Conservation (phyloP, 2,329 filamentous ascomycete genomes). For the Diaporthe amygdali region DNA sequence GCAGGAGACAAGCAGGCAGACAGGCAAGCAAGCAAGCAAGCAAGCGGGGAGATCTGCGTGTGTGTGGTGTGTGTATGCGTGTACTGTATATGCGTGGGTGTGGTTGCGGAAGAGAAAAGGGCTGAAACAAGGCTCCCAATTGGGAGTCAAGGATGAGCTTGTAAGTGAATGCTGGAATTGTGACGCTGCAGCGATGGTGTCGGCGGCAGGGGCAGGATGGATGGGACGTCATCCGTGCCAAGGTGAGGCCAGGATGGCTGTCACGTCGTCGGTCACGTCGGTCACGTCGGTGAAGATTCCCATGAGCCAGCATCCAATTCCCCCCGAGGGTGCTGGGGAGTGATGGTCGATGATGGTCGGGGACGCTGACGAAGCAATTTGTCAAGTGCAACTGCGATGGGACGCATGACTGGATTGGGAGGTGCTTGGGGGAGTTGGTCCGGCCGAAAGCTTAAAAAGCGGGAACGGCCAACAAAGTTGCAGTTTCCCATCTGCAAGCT, state of each 20-base stretch:
- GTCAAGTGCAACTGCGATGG: not conserved
- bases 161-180: not conserved
- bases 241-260: not conserved
- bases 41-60: not conserved
- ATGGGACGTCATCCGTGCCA: not conserved
- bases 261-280: too few species aligned
- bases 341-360: not conserved
- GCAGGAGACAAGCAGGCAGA: not conserved
- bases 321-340: not conserved
- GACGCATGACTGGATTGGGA: slow-evolving; percentile 7
- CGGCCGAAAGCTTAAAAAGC: slow-evolving; percentile 22
- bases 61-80: not conserved
- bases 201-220: not conserved
- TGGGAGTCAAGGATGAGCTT: not conserved
- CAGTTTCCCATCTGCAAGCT: not conserved
- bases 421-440: not conserved
- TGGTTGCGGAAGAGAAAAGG: not conserved
- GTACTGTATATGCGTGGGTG: not conserved
- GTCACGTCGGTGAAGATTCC: not conserved
- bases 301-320: not conserved
- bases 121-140: slow-evolving; percentile 6
- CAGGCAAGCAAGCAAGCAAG: not conserved
- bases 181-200: not conserved
- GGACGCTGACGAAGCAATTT: slow-evolving; percentile 8
- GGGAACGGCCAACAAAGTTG: not conserved